Evolutionary conservation across 192 early-diverging fungal genomes (phyloP), one percentile per base, ranked within the genome.

Genomic region (Irineochytrium annulatum): DNA sequence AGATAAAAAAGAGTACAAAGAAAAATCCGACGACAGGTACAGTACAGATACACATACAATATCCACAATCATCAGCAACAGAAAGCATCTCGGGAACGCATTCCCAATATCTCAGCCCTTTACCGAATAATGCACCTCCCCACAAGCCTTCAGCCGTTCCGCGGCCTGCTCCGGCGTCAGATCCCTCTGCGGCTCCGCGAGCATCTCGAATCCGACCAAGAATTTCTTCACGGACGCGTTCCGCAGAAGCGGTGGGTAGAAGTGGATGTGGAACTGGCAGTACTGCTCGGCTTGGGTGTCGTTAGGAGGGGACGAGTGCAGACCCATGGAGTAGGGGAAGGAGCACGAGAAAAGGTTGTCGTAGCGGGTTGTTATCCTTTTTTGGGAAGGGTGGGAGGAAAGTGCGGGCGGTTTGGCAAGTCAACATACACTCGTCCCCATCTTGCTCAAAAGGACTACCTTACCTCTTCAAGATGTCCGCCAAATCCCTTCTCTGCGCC

Each of bases 301-400:
- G 45, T 81, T 78, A 1, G 85, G 73, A 0, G 94, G 94, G 1
- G 91, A 80, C 53, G 91, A 88, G 70, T 98, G 95, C 53, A 98
- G 37, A 0, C 95, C 95, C 93, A 95, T 95, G 1, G 91, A 93
- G 70, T 98, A 98, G 0, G 95, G 94, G 72, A 98, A 98, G 24
- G 86, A 87, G 62, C 83, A 88, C 51, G 84, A 52, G 66, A 98
- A 98, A 20, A 98, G 45, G 64, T 95, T 94, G 63, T 98, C 95
- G 74, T 98, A 98, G 8, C 87, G 82, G 51, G 83, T 87, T 3
- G 92, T 90, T 13, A 95, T 77, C 3, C 79, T 72, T 8, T 85
- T 75, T 14, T 8, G n/a, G 37, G 37, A 41, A 41, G 8, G 37
- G 37, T 8, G 37, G 8, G 11, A 41, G 37, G n/a, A 41, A 8